Conservation (phyloP, 2,329 filamentous ascomycete genomes). For the Arachnomyces sp. region DNA sequence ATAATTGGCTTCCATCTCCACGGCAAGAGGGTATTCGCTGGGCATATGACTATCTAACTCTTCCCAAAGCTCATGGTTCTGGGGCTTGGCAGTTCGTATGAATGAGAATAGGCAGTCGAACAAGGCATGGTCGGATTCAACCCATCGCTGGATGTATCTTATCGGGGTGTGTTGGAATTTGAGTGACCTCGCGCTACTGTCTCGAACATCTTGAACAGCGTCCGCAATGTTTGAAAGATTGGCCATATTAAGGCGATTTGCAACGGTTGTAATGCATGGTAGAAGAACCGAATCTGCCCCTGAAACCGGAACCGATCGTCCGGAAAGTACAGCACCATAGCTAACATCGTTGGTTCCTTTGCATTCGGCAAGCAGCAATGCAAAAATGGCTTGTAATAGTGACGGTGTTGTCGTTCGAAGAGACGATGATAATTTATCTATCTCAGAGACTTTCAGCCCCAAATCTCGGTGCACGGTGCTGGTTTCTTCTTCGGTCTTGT, state of each 20-base stretch:
- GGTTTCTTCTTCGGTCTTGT: constrained; percentile 8
- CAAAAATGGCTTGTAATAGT: constrained; percentile 27
- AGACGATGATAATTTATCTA: constrained; percentile 20
- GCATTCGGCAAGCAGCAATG: constrained; percentile 25
- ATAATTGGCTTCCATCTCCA: constrained; percentile 26
- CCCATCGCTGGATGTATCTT: constrained; percentile 29
- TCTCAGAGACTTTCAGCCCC: constrained; percentile 15
- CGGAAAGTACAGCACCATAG: constrained; percentile 28
- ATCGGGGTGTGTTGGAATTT: constrained; percentile 31
- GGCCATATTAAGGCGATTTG: constrained; percentile 23
- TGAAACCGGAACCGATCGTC: constrained; percentile 23
- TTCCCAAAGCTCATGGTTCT: constrained; percentile 18
- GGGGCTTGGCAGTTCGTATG: constrained; percentile 13
- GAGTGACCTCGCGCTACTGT: constrained; percentile 20
- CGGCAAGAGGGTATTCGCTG: constrained; percentile 28
- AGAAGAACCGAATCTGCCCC: constrained; percentile 25
- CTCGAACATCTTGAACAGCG: constrained; percentile 17
- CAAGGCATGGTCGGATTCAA: constrained; percentile 23
- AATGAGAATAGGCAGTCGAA: constrained; percentile 31
- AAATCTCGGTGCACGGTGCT: constrained; percentile 10
- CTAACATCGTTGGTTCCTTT: constrained; percentile 22
- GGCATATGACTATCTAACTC: constrained; percentile 28
- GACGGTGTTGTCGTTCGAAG: constrained; percentile 25
- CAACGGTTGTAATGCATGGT: constrained; percentile 32
- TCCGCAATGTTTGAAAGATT: constrained; percentile 17